Evolutionary conservation across 371 early-diverging fungal genomes (phyloP).

Genomic region (Conidiobolus incongruus): DNA sequence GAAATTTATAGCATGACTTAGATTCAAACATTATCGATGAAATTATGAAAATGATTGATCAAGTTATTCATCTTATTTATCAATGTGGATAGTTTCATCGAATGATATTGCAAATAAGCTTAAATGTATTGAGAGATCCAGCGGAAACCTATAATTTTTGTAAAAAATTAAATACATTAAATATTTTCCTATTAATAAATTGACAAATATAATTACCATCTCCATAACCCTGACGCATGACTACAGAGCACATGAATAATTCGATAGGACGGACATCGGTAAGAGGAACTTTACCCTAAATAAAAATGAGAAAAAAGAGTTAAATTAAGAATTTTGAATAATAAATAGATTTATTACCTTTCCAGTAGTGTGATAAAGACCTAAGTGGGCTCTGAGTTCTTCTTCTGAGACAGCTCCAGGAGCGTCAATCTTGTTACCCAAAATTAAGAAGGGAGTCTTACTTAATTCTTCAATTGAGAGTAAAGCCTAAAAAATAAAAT

Average conservation of each 20-base stretch:
- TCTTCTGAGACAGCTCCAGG: slow-evolving; percentile 88
- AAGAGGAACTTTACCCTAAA: slow-evolving; percentile 65
- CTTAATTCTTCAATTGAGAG: slow-evolving; percentile 80
- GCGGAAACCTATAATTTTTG: slow-evolving; percentile 37
- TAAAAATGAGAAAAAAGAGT: no score
- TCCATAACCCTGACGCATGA: slow-evolving; percentile 93
- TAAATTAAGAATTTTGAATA: background rate
- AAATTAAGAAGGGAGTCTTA: slow-evolving; percentile 78
- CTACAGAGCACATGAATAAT: slow-evolving; percentile 95
- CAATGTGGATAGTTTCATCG: no score
- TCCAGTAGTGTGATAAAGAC: slow-evolving; percentile 89
- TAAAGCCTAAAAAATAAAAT: slow-evolving; percentile 29
- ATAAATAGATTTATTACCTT: slow-evolving; percentile 23
- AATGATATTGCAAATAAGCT: no score
- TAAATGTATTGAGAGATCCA: slow-evolving; percentile 80
- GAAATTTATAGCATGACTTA: no score
- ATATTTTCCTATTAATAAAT: no score
- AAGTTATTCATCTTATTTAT: no score
- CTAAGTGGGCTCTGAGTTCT: slow-evolving; percentile 60
- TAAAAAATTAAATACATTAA: no score
- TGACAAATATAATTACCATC: no score
- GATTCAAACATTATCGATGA: no score
- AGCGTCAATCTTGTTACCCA: slow-evolving; percentile 96
- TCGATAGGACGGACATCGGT: slow-evolving; percentile 88
- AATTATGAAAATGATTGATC: no score